These are phyloP conservation scores for Gossypioides kirkii DNA, from an alignment of 345 rosid genomes.

Conservation along the genomic window DNA sequence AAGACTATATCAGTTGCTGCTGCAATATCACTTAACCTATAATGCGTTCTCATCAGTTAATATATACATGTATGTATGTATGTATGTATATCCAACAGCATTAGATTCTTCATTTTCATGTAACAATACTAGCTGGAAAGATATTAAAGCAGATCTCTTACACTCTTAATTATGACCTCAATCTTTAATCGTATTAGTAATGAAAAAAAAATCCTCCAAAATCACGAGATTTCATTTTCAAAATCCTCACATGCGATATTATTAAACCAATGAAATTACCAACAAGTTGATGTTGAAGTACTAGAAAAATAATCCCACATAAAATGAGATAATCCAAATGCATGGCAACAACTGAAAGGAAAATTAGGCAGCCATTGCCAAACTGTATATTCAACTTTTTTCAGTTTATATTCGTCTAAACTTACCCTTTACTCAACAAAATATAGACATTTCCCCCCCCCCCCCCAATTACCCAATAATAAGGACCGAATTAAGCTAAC, in stretches of 20 bases:
- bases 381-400: background rate
- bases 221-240: constrained; percentile 5
- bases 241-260: background rate
- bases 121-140: background rate
- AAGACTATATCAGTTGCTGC: background rate
- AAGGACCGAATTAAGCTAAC: background rate
- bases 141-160: background rate
- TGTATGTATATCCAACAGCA: background rate
- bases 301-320: background rate
- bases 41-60: background rate
- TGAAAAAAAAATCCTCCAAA: background rate
- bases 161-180: background rate
- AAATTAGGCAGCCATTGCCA: constrained; percentile 4
- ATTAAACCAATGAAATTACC: background rate
- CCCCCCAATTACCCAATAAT: background rate
- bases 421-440: background rate
- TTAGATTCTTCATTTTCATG: background rate
- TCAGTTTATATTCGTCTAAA: background rate
- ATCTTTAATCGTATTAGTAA: background rate
- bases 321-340: background rate
- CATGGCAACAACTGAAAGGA: background rate
- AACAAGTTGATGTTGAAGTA: background rate
- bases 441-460: background rate
- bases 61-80: background rate
- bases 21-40: background rate